Evolutionary conservation across 2,329 filamentous ascomycete species (phyloP), one percentile per base, ranked within the genome.

Genomic region (Trichoderma sp.): DNA sequence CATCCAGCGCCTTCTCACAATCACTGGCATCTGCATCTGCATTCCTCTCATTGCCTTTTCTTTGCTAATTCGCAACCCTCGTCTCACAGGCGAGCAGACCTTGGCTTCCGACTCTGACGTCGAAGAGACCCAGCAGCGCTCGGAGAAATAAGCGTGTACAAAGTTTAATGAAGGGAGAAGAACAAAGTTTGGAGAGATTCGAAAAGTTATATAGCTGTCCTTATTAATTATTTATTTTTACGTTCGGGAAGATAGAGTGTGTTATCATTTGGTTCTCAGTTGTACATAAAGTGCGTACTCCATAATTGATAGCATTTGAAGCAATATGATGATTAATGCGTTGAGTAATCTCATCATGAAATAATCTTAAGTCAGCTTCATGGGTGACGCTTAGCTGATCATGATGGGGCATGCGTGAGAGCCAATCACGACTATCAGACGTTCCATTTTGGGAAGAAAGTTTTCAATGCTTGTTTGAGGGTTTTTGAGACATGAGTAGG

Each of bases 1-100:
- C 56, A 79, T 83, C 0, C 84, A 86, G 79, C 78, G 80, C 7
- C 74, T 84, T 37, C 79, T 86, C 11, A 80, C 78, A 64, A 84
- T 86, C 68, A 82, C 81, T 4, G 84, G 84, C 40, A 82, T 86
- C 73, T 83, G 82, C 69, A 76, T 86, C 33, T 84, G 81, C 61
- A 78, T 85, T 35, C 84, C 83, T 29, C 79, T 85, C 27, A 83
- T 86, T 35, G 79, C 69, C 1, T 83, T 85, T 62, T 80, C 82
- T 1, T 49, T 81, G 11, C 73, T 75, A 66, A 74, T 84, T 68
- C 79, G 83, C 66, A 84, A 85, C 74, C 83, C 83, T 47, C 81
- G 79, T 74, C 78, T 85, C 61, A 84, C 79, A 67, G 74, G 83
- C 52, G 59, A 81, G 67, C 83, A 85, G 77, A 84, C 79, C 4